Conservation (phyloP, 257 asterid genomes). For the Sherardia arvensis region DNA sequence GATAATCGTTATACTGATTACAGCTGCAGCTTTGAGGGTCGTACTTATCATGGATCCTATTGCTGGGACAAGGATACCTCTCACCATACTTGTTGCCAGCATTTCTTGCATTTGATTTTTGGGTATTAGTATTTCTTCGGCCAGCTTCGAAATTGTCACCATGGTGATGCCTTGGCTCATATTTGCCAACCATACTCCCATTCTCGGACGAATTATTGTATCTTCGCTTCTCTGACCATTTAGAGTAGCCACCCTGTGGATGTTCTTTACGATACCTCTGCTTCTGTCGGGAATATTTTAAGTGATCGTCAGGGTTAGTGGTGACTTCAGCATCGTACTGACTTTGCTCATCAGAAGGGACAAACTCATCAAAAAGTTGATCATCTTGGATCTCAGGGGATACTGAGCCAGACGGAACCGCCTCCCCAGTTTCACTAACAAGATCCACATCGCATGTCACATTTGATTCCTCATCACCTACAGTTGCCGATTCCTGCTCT, state of each 20-base stretch:
- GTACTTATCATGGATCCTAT: slow-evolving; percentile 40
- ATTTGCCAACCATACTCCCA: slow-evolving; percentile 33
- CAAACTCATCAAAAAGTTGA: slow-evolving; percentile 40
- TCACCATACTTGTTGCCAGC: slow-evolving; percentile 43
- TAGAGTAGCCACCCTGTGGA: slow-evolving; percentile 38
- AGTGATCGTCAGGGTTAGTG: slow-evolving; percentile 31
- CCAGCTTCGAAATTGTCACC: slow-evolving; percentile 44
- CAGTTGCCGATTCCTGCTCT: slow-evolving; percentile 32
- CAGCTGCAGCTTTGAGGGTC: slow-evolving; percentile 59
- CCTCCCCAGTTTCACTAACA: slow-evolving; percentile 43
- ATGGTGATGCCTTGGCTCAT: slow-evolving; percentile 51
- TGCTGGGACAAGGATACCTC: slow-evolving; percentile 39
- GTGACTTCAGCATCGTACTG: slow-evolving; percentile 37
- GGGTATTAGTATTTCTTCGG: slow-evolving; percentile 39
- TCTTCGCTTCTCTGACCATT: slow-evolving; percentile 55
- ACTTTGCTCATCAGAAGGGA: slow-evolving; percentile 35
- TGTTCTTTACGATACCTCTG: slow-evolving; percentile 50
- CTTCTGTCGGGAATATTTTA: slow-evolving; percentile 54
- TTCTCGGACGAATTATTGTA: slow-evolving; percentile 34
- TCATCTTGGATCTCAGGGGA: slow-evolving; percentile 47
- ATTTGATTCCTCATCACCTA: slow-evolving; percentile 34
- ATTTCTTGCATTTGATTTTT: slow-evolving; percentile 50
- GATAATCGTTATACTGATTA: slow-evolving; percentile 47
- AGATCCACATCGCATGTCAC: slow-evolving; percentile 34
- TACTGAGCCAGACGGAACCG: slow-evolving; percentile 35